Conservation (phyloP, 352 stramenopile genomes). For the Globisporangium cylindrosporum region DNA sequence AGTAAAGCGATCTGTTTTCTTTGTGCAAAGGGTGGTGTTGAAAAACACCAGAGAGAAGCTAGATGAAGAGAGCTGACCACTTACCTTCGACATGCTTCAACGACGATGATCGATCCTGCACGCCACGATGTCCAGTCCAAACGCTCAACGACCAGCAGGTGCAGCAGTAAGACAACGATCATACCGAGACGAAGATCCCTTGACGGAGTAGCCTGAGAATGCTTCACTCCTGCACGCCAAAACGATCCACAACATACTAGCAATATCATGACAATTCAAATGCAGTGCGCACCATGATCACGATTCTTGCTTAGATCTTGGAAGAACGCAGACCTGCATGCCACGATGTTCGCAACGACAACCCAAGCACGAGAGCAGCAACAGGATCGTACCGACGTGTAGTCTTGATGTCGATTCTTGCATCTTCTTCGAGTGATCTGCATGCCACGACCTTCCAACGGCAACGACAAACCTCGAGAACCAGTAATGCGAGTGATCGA, state of each 20-base stretch:
- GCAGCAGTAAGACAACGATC: background rate
- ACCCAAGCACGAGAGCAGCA: background rate
- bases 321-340: background rate
- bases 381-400: background rate
- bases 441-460: background rate
- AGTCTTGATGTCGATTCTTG: background rate
- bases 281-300: background rate
- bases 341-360: background rate
- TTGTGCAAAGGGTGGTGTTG: constrained; percentile 9
- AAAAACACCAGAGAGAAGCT: constrained; percentile 1
- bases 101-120: background rate
- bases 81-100: background rate
- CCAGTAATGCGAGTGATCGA: background rate
- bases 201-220: too few relatives aligned
- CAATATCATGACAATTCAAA: background rate
- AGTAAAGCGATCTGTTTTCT: background rate
- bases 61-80: background rate
- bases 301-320: background rate
- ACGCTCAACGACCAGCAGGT: background rate
- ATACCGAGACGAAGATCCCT: background rate
- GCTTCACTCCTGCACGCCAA: background rate
- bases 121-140: background rate
- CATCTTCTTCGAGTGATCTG: background rate
- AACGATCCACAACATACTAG: background rate
- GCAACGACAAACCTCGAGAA: background rate